These are phyloP conservation scores for Caryopteris hybrid DNA, from an alignment of 305 asterid species.

Conservation along the genomic window DNA sequence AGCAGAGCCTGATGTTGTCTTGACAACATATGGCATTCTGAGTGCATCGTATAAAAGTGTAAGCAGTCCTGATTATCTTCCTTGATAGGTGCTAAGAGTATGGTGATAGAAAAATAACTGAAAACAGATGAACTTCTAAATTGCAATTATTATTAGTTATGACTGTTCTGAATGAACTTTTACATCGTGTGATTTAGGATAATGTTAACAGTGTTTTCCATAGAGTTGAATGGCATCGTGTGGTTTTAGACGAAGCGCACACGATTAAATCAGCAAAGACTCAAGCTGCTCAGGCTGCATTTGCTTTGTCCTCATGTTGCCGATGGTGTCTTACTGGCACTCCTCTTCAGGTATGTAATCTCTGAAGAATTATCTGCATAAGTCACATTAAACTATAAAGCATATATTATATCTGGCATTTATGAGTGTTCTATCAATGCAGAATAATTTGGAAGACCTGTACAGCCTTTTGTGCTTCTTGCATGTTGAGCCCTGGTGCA, in stretches of 20 bases:
- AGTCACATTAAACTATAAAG: not conserved
- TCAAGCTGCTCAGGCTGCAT: constrained; percentile 72
- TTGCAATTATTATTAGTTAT: not conserved
- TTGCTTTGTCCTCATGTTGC: constrained; percentile 59
- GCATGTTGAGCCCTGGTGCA: constrained; percentile 95
- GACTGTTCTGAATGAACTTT: not conserved
- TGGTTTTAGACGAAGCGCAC: constrained; percentile 90
- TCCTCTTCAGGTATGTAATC: constrained; percentile 63
- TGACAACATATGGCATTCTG: constrained; percentile 78
- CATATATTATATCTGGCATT: not conserved
- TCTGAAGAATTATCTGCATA: not conserved
- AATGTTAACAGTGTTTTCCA: constrained; percentile 59
- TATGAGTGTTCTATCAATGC: constrained; percentile 25
- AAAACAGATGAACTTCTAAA: not conserved
- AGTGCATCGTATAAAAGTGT: constrained; percentile 61
- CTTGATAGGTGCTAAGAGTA: not conserved
- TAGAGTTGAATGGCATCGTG: constrained; percentile 76
- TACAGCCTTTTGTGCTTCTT: constrained; percentile 83
- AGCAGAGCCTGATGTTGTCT: constrained; percentile 69
- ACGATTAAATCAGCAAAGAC: constrained; percentile 65
- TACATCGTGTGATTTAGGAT: constrained; percentile 36
- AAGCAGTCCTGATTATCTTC: constrained; percentile 17
- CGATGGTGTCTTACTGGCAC: constrained; percentile 92
- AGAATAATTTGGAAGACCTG: constrained; percentile 82
- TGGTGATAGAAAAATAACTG: not conserved